Evolutionary conservation across 2,329 filamentous ascomycete genomes (phyloP).

Genomic region (Colletotrichum sp.): DNA sequence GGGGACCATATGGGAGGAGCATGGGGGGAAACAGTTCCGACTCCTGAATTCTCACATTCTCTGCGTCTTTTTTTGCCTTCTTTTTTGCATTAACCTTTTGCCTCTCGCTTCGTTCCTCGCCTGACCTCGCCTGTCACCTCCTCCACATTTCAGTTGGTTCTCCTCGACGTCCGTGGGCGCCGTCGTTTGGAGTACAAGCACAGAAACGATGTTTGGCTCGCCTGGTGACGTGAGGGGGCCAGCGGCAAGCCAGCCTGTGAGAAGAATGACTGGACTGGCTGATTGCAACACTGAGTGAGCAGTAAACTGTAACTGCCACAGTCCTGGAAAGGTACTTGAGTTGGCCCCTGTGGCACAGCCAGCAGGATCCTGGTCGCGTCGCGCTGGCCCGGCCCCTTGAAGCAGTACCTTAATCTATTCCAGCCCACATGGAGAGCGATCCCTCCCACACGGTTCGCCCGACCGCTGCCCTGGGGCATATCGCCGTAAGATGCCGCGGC

Average conservation of each 20-base stretch:
- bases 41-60: background rate
- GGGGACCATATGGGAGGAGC: background rate
- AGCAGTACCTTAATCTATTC: constrained; percentile 21
- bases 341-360: constrained; percentile 3
- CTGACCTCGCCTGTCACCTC: background rate
- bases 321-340: background rate
- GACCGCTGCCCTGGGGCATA: constrained; percentile 8
- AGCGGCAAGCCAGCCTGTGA: background rate
- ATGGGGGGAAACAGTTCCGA: background rate
- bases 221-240: background rate
- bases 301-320: background rate
- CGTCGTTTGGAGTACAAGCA: constrained; percentile 8
- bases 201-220: background rate
- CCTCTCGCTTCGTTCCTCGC: background rate
- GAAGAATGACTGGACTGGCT: background rate
- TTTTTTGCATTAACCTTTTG: background rate
- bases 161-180: background rate
- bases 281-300: background rate
- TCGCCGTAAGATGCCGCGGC: background rate
- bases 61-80: background rate
- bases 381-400: constrained; percentile 20
- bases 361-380: constrained; percentile 11
- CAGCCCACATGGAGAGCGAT: constrained; percentile 17
- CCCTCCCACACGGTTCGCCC: constrained; percentile 13
- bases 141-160: constrained; percentile 3